Percentiles rank a stretch among this genome's conserved stretches.
Evolutionary conservation across 768 basidiomycete genomes (phyloP).

Genomic region (Leccinum olivaceopallidum): DNA sequence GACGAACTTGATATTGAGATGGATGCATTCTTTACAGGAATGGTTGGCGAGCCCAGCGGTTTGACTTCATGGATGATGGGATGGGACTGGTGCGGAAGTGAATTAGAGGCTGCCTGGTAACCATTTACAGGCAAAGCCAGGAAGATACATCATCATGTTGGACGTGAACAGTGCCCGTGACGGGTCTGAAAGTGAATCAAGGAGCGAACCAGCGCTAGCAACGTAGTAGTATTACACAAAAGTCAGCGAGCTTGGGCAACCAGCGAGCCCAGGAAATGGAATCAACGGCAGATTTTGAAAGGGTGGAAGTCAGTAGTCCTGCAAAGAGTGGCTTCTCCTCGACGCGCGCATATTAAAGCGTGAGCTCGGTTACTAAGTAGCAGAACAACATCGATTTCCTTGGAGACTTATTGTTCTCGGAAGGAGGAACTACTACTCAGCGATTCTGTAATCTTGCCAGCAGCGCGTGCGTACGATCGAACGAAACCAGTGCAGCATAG

Average conservation of each 20-base stretch:
- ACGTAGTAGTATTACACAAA: slow-evolving; percentile 9
- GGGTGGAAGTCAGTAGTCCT: background rate
- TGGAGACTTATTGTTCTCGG: slow-evolving; percentile 33
- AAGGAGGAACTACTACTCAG: slow-evolving; percentile 7
- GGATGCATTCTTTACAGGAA: too few relatives aligned
- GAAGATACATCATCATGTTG: slow-evolving; percentile 25
- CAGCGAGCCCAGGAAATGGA: slow-evolving; percentile 26
- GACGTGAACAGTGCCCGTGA: slow-evolving; percentile 1
- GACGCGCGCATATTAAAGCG: slow-evolving; percentile 4
- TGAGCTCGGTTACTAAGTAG: background rate
- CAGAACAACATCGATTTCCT: slow-evolving; percentile 16
- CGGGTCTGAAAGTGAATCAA: background rate
- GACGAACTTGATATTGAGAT: too few relatives aligned
- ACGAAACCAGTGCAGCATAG: background rate
- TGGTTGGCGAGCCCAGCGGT: too few relatives aligned
- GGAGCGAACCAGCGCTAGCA: slow-evolving; percentile 26
- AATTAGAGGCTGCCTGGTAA: background rate
- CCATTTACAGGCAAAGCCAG: slow-evolving; percentile 31
- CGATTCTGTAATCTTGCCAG: slow-evolving; percentile 7
- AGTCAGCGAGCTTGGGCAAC: slow-evolving; percentile 21
- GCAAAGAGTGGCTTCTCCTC: background rate
- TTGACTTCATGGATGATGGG: too few relatives aligned
- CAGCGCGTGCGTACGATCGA: background rate
- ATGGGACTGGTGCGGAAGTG: too few relatives aligned
- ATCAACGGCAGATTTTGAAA: background rate